Base-by-base conservation (phyloP, 2,329 filamentous ascomycete genomes). In the Trichoderma guizhouense region DNA sequence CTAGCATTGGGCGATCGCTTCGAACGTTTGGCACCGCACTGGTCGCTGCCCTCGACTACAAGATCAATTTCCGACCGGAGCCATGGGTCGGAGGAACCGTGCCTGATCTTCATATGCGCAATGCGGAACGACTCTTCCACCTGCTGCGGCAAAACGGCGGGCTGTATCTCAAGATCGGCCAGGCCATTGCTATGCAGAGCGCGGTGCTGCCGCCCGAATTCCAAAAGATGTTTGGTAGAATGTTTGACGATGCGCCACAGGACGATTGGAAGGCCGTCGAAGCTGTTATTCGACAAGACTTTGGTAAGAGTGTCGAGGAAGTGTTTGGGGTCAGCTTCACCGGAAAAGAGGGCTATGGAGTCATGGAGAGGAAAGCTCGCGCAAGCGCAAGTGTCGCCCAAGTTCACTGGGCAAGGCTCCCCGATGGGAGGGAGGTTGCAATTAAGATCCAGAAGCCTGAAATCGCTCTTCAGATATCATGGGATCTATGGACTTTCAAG, bases 191-290 rank as follows among this genome's bases (percentile, higher is more conserved):
- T 15, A 98, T 98, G 96, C 96, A 99, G 85, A 95, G 93, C 76
- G 95, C 95, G 0, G 91, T 98, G 30, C 84, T 99, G 73, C 96
- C 96, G 30, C 93, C 95, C 0, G 94, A 97, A 81, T 98, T 98
- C 77, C 94, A 97, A 84, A 91, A 91, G 78, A 98, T 98, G 94
- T 99, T 99, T 79, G 87, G 92, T 26, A 89, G 92, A 78, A 98
- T 99, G 94, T 99, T 98, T 80, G 96, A 98, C 79, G 95, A 98
- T 84, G 96, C 96, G 74, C 95, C 95, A 47, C 95, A 98, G 85
- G 96, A 97, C 79, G 86, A 88, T 55, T 98, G 95, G 95, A 87
- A 86, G 75, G 93, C 95, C 65, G 91, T 97, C 2, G 92, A 97
- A 83, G 88, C 86, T 78, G 95, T 98, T 14, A 92, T 99, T 53